Conservation (phyloP, 2,329 filamentous ascomycete genomes). For the Aspergillus felis region DNA sequence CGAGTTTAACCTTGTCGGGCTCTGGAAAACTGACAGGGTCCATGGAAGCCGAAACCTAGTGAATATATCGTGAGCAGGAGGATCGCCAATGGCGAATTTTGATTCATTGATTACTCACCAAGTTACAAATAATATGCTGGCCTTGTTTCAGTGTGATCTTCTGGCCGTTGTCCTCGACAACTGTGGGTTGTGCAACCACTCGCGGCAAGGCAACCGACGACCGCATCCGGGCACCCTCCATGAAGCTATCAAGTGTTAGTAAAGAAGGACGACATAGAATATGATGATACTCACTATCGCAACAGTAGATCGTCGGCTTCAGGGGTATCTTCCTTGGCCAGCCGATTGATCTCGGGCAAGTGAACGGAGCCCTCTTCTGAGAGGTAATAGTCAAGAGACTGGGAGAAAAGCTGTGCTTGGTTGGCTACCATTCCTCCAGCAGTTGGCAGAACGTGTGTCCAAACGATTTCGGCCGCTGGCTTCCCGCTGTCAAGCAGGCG, state of each 20-base stretch:
- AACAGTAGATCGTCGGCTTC: constrained; percentile 48
- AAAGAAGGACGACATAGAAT: not conserved
- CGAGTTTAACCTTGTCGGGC: constrained; percentile 52
- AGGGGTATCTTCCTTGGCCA: constrained; percentile 44
- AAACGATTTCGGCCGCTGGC: constrained; percentile 49
- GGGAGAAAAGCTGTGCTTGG: constrained; percentile 56
- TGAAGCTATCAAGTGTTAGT: constrained; percentile 26
- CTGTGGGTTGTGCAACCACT: constrained; percentile 28
- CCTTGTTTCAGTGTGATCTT: constrained; percentile 32
- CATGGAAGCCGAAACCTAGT: constrained; percentile 31
- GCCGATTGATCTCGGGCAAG: constrained; percentile 45
- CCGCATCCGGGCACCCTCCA: constrained; percentile 38
- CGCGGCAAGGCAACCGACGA: constrained; percentile 37
- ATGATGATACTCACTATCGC: constrained; percentile 43
- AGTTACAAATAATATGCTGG: constrained; percentile 33
- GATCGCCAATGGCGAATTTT: not conserved
- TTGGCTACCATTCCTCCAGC: constrained; percentile 55
- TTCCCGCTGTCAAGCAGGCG: constrained; percentile 47
- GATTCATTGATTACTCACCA: constrained; percentile 25
- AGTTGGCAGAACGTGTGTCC: constrained; percentile 56
- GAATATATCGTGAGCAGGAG: not conserved
- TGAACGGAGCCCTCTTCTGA: constrained; percentile 46
- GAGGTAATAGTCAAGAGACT: constrained; percentile 56
- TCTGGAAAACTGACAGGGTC: constrained; percentile 37
- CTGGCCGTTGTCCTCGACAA: constrained; percentile 33